phyloP scores from a whole-genome alignment of 2,329 filamentous ascomycete species.

The Mycosphaerella sp. region DNA sequence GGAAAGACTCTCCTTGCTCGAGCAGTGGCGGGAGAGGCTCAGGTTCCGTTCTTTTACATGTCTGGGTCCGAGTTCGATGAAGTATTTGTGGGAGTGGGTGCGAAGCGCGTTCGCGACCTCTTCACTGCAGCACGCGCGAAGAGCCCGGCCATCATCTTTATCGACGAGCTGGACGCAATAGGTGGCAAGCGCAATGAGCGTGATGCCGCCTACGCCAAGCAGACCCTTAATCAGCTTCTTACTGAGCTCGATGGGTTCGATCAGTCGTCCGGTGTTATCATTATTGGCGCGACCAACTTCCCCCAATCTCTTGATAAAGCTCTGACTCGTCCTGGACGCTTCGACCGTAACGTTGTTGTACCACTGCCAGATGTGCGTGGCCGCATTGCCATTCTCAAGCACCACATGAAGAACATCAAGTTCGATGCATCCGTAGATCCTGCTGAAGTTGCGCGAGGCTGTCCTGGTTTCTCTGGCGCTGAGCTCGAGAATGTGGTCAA shows the following conservation, averaged over 20 bases:
- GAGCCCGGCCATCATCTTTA: constrained; percentile 89
- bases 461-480: constrained; percentile 86
- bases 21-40: constrained; percentile 92
- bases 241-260: constrained; percentile 97
- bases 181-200: constrained; percentile 88
- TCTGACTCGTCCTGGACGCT: constrained; percentile 85
- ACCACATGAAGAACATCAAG: constrained; percentile 90
- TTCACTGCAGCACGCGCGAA: constrained; percentile 77
- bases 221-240: constrained; percentile 93
- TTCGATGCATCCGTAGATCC: constrained; percentile 73
- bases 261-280: constrained; percentile 88
- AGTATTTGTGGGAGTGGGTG: constrained; percentile 93
- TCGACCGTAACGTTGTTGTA: constrained; percentile 87
- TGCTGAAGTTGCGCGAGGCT: constrained; percentile 75
- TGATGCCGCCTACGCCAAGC: constrained; percentile 91
- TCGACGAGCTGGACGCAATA: constrained; percentile 90
- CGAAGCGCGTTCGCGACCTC: constrained; percentile 92
- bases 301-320: constrained; percentile 92
- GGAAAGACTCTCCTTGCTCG: constrained; percentile 94
- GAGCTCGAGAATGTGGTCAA: constrained; percentile 97
- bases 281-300: constrained; percentile 94
- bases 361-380: constrained; percentile 88
- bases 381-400: constrained; percentile 83
- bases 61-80: constrained; percentile 98
- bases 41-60: constrained; percentile 99